Conservation (phyloP, 805 yeast species). For the Metschnikowia lochheadii region DNA sequence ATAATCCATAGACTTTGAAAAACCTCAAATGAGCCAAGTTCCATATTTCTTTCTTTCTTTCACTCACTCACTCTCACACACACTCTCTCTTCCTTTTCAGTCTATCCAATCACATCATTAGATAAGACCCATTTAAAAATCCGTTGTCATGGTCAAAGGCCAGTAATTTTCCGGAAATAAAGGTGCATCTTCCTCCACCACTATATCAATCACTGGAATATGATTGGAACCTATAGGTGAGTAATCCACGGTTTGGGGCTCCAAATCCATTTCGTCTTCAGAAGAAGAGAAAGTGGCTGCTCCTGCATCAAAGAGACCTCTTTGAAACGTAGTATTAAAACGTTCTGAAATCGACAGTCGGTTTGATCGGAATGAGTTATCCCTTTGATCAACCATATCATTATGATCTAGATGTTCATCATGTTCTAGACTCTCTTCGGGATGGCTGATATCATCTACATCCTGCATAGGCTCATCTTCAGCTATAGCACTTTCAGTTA, state of each 20-base stretch:
- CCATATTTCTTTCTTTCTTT: no score
- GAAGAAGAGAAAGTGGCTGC: neutral
- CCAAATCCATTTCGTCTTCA: constrained; percentile 10
- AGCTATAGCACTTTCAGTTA: constrained; percentile 6
- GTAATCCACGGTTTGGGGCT: neutral
- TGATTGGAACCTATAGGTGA: constrained; percentile 18
- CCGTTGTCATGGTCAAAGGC: neutral
- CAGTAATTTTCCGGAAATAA: constrained; percentile 8
- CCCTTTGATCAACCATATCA: neutral
- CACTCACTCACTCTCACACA: no score
- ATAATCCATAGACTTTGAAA: no score
- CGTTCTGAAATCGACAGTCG: constrained; percentile 1
- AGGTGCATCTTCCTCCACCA: constrained; percentile 32
- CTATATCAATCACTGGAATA: constrained; percentile 41
- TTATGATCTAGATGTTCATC: no score
- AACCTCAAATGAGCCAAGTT: no score
- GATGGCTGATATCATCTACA: neutral
- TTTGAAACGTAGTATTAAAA: neutral
- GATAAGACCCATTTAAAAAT: neutral
- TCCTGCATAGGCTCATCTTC: constrained; percentile 8
- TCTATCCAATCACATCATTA: no score
- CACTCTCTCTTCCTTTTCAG: no score
- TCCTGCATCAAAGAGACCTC: neutral
- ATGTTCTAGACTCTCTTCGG: no score
- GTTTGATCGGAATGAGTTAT: neutral